Percentiles rank a stretch among this genome's conserved stretches.
phyloP scores from a whole-genome alignment of 768 basidiomycete genomes.

The Tricholoma matsutake region DNA sequence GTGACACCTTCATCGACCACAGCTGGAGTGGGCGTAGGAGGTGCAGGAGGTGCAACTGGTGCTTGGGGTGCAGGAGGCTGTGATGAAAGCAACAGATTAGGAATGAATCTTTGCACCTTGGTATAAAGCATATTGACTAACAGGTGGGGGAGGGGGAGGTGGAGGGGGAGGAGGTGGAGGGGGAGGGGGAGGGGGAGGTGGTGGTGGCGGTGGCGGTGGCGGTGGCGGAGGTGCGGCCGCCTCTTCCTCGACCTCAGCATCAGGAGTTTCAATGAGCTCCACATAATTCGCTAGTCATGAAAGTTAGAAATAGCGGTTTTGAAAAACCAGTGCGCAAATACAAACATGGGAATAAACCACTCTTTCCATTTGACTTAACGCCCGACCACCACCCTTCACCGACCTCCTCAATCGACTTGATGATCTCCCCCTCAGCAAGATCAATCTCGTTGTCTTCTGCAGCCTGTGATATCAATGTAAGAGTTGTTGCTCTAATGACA shows the following conservation, averaged over 20 bases:
- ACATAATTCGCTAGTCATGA: constrained; percentile 74
- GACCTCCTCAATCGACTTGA: constrained; percentile 79
- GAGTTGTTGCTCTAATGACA: not conserved
- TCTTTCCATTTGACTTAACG: constrained; percentile 63
- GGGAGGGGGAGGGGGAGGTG: constrained; percentile 48
- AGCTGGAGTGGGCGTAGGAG: constrained; percentile 46
- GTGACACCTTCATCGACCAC: constrained; percentile 54
- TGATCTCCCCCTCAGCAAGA: constrained; percentile 75
- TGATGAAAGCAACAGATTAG: constrained; percentile 9
- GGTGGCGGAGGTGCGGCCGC: constrained; percentile 51
- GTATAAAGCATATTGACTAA: not conserved
- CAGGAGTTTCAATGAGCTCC: constrained; percentile 56
- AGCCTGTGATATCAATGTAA: constrained; percentile 40
- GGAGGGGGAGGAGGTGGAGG: constrained; percentile 55
- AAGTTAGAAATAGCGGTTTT: not conserved
- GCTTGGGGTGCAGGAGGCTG: constrained; percentile 39
- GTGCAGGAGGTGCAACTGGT: constrained; percentile 40
- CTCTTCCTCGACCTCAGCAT: constrained; percentile 33
- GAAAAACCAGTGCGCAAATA: not conserved
- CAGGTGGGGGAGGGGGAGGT: constrained; percentile 36
- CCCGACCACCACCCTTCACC: constrained; percentile 95
- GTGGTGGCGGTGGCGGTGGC: constrained; percentile 54
- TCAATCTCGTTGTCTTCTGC: constrained; percentile 85
- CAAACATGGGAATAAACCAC: constrained; percentile 83
- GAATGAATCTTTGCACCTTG: not conserved